Conservation (phyloP, 2,329 filamentous ascomycete genomes). For the Sordariomycetes sp. region DNA sequence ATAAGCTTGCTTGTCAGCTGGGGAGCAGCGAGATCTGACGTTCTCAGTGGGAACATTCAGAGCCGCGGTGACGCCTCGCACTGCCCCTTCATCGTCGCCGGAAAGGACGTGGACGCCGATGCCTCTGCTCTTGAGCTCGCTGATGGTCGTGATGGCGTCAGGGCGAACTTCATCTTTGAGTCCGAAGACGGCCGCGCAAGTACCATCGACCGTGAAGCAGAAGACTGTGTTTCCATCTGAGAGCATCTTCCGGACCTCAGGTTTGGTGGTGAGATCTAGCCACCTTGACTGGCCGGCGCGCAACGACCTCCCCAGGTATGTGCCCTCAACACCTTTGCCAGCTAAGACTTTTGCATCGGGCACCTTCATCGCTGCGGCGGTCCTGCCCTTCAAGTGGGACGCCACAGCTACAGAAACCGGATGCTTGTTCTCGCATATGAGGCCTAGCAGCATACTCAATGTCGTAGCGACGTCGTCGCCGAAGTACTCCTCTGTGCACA, state of each 20-base stretch:
- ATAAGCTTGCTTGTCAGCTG: conserved; percentile 36
- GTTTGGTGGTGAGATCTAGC: conserved; percentile 23
- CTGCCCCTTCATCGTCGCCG: conserved; percentile 43
- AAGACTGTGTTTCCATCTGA: conserved; percentile 31
- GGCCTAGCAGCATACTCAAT: conserved; percentile 17
- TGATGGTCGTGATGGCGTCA: conserved; percentile 27
- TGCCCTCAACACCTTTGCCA: conserved; percentile 36
- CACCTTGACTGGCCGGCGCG: conserved; percentile 42
- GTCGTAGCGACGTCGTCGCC: too few relatives aligned
- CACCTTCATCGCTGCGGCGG: conserved; percentile 10
- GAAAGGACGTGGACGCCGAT: conserved; percentile 39
- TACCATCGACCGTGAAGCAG: conserved; percentile 31
- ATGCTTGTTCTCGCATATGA: conserved; percentile 34
- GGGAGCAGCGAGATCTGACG: conserved; percentile 31
- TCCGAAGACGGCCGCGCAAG: conserved; percentile 29
- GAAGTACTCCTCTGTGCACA: conserved; percentile 11
- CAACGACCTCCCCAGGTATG: conserved; percentile 15
- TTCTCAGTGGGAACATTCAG: conserved; percentile 28
- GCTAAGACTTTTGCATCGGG: conserved; percentile 25
- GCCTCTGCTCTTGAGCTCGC: conserved; percentile 22
- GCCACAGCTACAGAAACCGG: conserved; percentile 42
- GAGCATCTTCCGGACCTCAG: conserved; percentile 23
- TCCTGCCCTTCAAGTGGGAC: conserved; percentile 22
- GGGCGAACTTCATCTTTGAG: conserved; percentile 35
- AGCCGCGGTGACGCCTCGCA: conserved; percentile 26